A percentile compares a stretch with the other conserved stretches of the same genome.
phyloP scores from a whole-genome alignment of 345 rosid genomes.

The Corchorus capsularis region DNA sequence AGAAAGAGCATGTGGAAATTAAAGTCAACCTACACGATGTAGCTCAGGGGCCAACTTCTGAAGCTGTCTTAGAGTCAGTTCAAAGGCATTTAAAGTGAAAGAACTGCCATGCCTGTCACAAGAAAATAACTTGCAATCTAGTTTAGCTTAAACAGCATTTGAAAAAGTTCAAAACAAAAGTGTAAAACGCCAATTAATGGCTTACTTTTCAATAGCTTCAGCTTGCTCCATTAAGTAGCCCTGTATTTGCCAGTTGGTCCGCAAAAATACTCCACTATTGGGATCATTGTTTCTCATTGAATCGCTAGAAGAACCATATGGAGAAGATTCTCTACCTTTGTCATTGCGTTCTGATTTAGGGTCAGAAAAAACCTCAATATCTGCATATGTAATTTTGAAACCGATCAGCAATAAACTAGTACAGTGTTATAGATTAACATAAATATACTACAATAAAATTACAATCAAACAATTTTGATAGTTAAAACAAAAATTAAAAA shows the following conservation, averaged over 20 bases:
- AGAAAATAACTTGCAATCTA: slow-evolving; percentile 17
- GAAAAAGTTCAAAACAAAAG: slow-evolving; percentile 7
- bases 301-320: slow-evolving; percentile 42
- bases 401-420: neutral
- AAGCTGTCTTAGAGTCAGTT: slow-evolving; percentile 66
- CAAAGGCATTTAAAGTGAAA: slow-evolving; percentile 66
- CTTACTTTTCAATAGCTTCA: slow-evolving; percentile 83
- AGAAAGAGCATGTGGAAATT: slow-evolving; percentile 2
- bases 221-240: slow-evolving; percentile 88
- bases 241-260: slow-evolving; percentile 83
- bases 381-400: slow-evolving; percentile 47
- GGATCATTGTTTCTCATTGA: slow-evolving; percentile 36
- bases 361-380: slow-evolving; percentile 49
- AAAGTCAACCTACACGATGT: slow-evolving; percentile 68
- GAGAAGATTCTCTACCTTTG: slow-evolving; percentile 46
- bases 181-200: neutral
- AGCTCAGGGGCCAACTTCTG: slow-evolving; percentile 88
- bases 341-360: slow-evolving; percentile 43
- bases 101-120: slow-evolving; percentile 73
- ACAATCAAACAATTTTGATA: neutral
- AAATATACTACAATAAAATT: neutral
- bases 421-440: neutral
- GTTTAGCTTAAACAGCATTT: slow-evolving; percentile 3
- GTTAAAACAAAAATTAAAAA: neutral
- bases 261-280: slow-evolving; percentile 56